These are phyloP conservation scores for Gelatoporia subvermispora DNA, from an alignment of 768 basidiomycete species.

Conservation along the genomic window DNA sequence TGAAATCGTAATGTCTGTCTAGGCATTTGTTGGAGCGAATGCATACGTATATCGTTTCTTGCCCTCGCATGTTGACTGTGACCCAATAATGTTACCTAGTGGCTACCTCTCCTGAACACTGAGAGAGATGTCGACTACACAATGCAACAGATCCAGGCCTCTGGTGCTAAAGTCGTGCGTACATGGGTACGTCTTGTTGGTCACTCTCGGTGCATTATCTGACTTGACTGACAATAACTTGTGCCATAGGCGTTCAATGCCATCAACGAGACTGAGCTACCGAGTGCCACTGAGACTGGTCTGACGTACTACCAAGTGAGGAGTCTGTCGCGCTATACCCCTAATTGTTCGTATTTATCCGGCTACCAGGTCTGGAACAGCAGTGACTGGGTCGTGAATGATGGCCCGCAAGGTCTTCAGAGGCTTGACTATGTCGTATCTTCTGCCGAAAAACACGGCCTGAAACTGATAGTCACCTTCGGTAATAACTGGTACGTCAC, in stretches of 20 bases:
- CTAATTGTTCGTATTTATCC: neutral
- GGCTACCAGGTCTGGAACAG: slow-evolving; percentile 43
- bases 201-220: neutral
- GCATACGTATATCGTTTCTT: slow-evolving; percentile 37
- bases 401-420: slow-evolving; percentile 49
- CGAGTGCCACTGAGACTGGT: slow-evolving; percentile 34
- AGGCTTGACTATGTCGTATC: slow-evolving; percentile 48
- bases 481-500: slow-evolving; percentile 50
- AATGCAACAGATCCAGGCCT: slow-evolving; percentile 42
- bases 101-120: slow-evolving; percentile 49
- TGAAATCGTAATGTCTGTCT: neutral
- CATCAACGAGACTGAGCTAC: slow-evolving; percentile 37
- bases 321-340: neutral
- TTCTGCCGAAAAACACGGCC: slow-evolving; percentile 44
- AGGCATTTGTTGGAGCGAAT: slow-evolving; percentile 51
- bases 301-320: slow-evolving; percentile 47
- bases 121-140: slow-evolving; percentile 44
- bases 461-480: slow-evolving; percentile 48
- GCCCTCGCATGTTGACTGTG: neutral
- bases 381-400: slow-evolving; percentile 43
- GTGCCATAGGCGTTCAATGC: slow-evolving; percentile 35
- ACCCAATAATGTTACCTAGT: slow-evolving; percentile 30
- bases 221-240: neutral
- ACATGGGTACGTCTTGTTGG: slow-evolving; percentile 46
- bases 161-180: slow-evolving; percentile 48